These are phyloP conservation scores for Secale cereale DNA, from an alignment of 176 grass and related monocot genomes.

Conservation along the genomic window DNA sequence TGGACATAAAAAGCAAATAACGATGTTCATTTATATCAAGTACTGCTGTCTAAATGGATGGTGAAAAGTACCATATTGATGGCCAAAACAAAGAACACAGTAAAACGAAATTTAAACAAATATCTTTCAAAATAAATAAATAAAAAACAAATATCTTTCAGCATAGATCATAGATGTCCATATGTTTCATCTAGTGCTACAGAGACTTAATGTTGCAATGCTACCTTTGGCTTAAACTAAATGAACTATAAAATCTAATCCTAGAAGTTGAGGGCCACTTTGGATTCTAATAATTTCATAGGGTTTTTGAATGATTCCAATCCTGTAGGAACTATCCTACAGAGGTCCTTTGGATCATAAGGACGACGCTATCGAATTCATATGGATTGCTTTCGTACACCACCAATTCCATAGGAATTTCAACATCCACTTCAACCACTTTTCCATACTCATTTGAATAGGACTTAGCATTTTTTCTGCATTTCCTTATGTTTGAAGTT, in stretches of 20 bases:
- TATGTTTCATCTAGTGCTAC: neutral
- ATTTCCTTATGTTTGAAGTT: neutral
- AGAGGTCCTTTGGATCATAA: neutral
- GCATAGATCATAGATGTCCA: neutral
- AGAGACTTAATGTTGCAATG: neutral
- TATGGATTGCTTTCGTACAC: neutral
- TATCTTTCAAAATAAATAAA: neutral
- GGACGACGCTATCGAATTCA: neutral
- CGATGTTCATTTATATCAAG: neutral
- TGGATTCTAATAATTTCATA: neutral
- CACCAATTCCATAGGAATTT: neutral
- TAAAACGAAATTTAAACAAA: neutral
- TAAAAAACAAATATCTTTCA: neutral
- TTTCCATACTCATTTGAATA: neutral
- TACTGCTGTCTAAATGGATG: neutral
- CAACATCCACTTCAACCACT: neutral
- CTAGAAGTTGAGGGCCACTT: neutral
- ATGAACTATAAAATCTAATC: slow-evolving; percentile 2
- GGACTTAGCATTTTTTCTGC: neutral
- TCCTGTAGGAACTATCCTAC: neutral
- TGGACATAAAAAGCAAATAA: neutral
- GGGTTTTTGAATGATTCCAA: neutral
- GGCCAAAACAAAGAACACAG: neutral
- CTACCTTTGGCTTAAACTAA: neutral
- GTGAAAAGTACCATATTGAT: neutral